Base-by-base conservation (phyloP, 768 basidiomycete species). In the Boletus coccyginus region DNA sequence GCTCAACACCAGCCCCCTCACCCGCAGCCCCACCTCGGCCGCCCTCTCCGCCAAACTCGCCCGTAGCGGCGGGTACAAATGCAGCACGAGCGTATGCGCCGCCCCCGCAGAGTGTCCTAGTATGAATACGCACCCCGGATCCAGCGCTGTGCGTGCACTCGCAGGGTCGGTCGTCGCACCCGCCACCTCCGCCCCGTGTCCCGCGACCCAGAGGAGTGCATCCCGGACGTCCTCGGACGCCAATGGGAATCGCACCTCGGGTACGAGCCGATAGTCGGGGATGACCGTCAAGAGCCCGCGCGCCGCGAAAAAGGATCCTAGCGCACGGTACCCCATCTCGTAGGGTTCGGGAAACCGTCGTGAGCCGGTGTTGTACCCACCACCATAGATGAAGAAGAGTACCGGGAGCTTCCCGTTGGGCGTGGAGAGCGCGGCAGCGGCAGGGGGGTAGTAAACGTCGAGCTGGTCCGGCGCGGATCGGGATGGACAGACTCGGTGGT, bases 71-170 rank as follows among this genome's bases (percentile, higher is more conserved):
- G 59, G 35, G 31, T 78, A 61, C 41, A 79, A 61, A 5, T 81
- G 65, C 50, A 81, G 58, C 17, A 83, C 78, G 5, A 78, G 69
- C 42, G 77, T 61, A 63, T 84, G 80, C 29, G 73, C 69, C 1
- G 80, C 81, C 1, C 87, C 87, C 0, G 83, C 85, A 1, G 86
- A 87, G 67, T 88, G 86, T 0, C 79, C 83, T 68, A 82, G 71
- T 40, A 87, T 45, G 59, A 79, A 78, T 41, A 85, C 64, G 11
- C 62, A 65, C 8, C 75, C 66, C 7, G 73, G 62, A 61, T 83
- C 80, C 0, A 80, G 74, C 21, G 64, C 60, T 17, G 42, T 45
- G 8, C 55, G 56, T 3, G 58, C 39, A 17, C 62, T 56, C 31
- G 3, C 36, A 9, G 56, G 32, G 7, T 29, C 41, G 9, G 55